Conservation (phyloP, 257 asterid species). For the Fraxinus cuspidata region DNA sequence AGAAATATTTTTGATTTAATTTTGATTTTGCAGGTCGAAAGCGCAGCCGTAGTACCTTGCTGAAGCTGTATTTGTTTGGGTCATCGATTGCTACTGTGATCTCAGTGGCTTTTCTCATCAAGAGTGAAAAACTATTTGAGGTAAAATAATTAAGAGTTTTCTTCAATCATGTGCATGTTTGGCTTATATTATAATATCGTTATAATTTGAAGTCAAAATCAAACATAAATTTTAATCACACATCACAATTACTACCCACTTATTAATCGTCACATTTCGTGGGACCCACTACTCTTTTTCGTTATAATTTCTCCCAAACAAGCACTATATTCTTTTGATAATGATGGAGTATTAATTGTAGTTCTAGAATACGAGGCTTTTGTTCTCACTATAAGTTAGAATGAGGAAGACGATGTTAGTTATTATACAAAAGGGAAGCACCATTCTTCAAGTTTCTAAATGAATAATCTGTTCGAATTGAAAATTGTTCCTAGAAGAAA, state of each 20-base stretch:
- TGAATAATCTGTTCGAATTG: not conserved
- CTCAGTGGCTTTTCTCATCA: constrained; percentile 44
- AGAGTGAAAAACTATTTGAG: constrained; percentile 41
- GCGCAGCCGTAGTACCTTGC: constrained; percentile 55
- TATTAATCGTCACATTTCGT: not conserved
- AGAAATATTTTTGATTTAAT: not conserved
- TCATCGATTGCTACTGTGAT: constrained; percentile 55
- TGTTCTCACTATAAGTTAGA: not conserved
- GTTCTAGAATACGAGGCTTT: not conserved
- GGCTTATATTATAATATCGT: too few species aligned
- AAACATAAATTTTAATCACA: too few species aligned
- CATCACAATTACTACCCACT: too few species aligned
- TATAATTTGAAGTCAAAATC: too few species aligned
- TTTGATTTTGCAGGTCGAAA: constrained; percentile 61
- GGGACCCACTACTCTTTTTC: not conserved
- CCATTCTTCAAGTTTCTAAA: not conserved
- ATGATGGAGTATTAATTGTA: not conserved
- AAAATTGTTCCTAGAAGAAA: not conserved
- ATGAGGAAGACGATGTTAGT: not conserved
- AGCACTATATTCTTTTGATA: not conserved
- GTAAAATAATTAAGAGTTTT: constrained; percentile 32
- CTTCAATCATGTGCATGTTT: not conserved
- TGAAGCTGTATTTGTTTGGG: constrained; percentile 67
- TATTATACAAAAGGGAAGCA: not conserved
- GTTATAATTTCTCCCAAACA: too few species aligned